Evolutionary conservation across 2,329 filamentous ascomycete genomes (phyloP).

Genomic region (Lasiodiplodia hormozganensis): DNA sequence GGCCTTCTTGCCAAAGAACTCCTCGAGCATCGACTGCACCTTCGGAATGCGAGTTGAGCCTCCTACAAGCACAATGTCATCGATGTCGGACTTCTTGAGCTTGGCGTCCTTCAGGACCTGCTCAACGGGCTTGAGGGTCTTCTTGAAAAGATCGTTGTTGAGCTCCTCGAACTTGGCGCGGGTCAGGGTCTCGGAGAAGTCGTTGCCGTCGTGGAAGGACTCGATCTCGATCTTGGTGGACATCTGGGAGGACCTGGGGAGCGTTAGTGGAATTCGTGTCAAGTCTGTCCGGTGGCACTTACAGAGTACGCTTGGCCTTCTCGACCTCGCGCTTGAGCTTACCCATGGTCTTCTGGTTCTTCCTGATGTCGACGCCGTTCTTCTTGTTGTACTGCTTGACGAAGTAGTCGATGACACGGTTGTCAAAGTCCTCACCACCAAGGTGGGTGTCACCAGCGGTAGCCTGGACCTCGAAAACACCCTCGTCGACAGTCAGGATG

Average conservation of each 20-base stretch:
- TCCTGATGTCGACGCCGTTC: constrained; percentile 87
- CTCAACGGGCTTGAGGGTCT: constrained; percentile 97
- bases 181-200: constrained; percentile 98
- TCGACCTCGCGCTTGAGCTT: constrained; percentile 99
- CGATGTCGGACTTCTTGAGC: constrained; percentile 91
- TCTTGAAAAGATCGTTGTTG: constrained; percentile 99
- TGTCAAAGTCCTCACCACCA: constrained; percentile 98
- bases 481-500: constrained; percentile 69
- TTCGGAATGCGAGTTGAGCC: constrained; percentile 99
- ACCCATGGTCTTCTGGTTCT: constrained; percentile 97
- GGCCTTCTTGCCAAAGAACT: constrained; percentile 97
- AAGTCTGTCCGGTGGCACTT: not conserved
- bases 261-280: not conserved
- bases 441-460: constrained; percentile 97
- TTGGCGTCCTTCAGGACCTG: constrained; percentile 98
- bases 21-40: constrained; percentile 92
- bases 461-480: constrained; percentile 92
- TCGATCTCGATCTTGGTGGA: constrained; percentile 88
- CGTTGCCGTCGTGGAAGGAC: constrained; percentile 93
- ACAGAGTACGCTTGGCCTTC: constrained; percentile 96
- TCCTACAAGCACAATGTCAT: constrained; percentile 97
- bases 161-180: constrained; percentile 99
- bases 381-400: constrained; percentile 99
- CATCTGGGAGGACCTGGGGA: constrained; percentile 75
- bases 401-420: constrained; percentile 95